Conservation (phyloP, 140 eudicot genomes). For the Oenanthe javanica region DNA sequence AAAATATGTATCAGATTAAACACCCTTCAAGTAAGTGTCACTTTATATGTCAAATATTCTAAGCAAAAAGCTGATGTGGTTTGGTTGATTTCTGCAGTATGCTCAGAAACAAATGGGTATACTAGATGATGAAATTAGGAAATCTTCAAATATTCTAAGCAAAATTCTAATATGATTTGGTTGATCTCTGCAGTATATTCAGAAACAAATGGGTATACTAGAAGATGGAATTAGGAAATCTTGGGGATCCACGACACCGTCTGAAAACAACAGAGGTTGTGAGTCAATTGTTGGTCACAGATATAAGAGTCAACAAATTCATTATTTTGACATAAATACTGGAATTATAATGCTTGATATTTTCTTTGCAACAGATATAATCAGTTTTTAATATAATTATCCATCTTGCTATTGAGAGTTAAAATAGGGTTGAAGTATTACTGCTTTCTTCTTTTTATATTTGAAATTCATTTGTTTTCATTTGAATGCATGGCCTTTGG, state of each 20-base stretch:
- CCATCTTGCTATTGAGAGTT: slow-evolving; percentile 2
- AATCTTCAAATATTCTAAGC: slow-evolving; percentile 25
- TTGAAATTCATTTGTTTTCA: too few relatives aligned
- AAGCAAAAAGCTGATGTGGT: neutral
- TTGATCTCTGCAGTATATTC: slow-evolving; percentile 63
- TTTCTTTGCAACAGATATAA: neutral
- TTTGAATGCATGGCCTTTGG: neutral
- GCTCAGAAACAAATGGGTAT: slow-evolving; percentile 54
- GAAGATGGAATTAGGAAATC: slow-evolving; percentile 90
- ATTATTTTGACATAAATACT: neutral
- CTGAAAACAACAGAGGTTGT: slow-evolving; percentile 27
- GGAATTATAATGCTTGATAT: neutral
- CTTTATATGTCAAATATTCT: neutral
- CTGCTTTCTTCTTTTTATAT: neutral
- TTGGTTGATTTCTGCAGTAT: slow-evolving; percentile 41
- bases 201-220: slow-evolving; percentile 56
- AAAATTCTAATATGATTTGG: slow-evolving; percentile 7
- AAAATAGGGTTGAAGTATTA: neutral
- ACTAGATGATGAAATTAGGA: slow-evolving; percentile 81
- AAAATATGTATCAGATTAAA: slow-evolving; percentile 86
- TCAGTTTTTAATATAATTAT: neutral
- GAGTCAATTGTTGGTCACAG: slow-evolving; percentile 20
- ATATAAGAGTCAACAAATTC: neutral
- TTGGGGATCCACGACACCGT: slow-evolving; percentile 46
- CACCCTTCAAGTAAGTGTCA: slow-evolving; percentile 74